These are phyloP conservation scores for Ligustrum vulgare DNA, from an alignment of 257 asterid genomes.

Conservation along the genomic window DNA sequence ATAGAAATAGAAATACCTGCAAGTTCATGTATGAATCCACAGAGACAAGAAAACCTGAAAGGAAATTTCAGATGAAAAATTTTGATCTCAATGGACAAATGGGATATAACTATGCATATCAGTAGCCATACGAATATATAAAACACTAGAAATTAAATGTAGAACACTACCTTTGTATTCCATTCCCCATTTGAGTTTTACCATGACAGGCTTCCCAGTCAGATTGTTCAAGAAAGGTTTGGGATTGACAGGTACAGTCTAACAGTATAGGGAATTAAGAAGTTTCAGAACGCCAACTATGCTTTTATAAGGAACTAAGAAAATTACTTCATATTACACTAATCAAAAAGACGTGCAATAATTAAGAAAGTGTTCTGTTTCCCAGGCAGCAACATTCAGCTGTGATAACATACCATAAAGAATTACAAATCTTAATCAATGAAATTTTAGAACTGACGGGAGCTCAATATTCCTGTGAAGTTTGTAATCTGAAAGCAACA, in stretches of 20 bases:
- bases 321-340: background rate
- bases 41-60: slow-evolving; percentile 85
- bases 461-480: background rate
- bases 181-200: slow-evolving; percentile 98
- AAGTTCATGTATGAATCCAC: slow-evolving; percentile 98
- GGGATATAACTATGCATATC: background rate
- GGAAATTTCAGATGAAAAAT: background rate
- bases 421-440: too few relatives aligned
- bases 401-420: background rate
- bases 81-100: background rate
- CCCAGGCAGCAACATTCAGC: background rate
- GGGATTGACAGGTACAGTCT: slow-evolving; percentile 99
- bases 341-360: background rate
- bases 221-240: slow-evolving; percentile 97
- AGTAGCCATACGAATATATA: background rate
- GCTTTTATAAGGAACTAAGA: background rate
- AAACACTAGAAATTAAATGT: background rate
- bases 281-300: slow-evolving; percentile 7
- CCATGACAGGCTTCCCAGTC: slow-evolving; percentile 95
- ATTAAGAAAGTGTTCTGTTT: background rate
- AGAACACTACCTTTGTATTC: slow-evolving; percentile 74
- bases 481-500: background rate
- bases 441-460: background rate
- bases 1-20: slow-evolving; percentile 53
- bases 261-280: slow-evolving; percentile 21